These are phyloP conservation scores for Teunomyces lycoperdinae DNA, from an alignment of 805 yeast species.

Conservation along the genomic window DNA sequence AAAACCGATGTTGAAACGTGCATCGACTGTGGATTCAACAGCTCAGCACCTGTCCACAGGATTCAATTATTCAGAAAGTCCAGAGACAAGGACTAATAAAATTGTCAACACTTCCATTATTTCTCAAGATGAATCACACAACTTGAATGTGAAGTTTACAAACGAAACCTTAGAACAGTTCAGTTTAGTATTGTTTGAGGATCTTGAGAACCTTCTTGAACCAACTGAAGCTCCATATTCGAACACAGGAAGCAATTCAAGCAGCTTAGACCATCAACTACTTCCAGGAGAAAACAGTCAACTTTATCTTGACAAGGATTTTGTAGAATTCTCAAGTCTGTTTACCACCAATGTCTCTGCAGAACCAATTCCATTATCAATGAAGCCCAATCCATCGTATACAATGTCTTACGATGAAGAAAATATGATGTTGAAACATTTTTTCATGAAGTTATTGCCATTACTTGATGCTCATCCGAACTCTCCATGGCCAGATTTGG, in stretches of 20 bases:
- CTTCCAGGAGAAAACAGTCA: neutral
- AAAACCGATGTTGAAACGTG: neutral
- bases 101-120: neutral
- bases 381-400: neutral
- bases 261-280: neutral
- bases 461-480: slow-evolving; percentile 58
- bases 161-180: slow-evolving; percentile 20
- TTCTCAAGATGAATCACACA: neutral
- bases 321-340: slow-evolving; percentile 1
- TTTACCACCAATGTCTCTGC: neutral
- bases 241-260: neutral
- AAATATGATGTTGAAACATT: slow-evolving; percentile 53
- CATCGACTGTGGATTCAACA: too few species aligned
- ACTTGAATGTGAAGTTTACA: slow-evolving; percentile 7
- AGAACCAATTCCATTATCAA: neutral
- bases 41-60: neutral
- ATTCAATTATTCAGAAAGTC: neutral
- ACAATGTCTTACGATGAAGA: slow-evolving; percentile 45
- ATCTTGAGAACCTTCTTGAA: slow-evolving; percentile 20
- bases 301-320: neutral
- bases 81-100: neutral
- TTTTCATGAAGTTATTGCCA: slow-evolving; percentile 52
- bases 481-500: slow-evolving; percentile 60
- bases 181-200: slow-evolving; percentile 23
- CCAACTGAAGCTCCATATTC: slow-evolving; percentile 4